These are phyloP conservation scores for Acidiella bohemica DNA, from an alignment of 495 filamentous ascomycete genomes.

Conservation along the genomic window DNA sequence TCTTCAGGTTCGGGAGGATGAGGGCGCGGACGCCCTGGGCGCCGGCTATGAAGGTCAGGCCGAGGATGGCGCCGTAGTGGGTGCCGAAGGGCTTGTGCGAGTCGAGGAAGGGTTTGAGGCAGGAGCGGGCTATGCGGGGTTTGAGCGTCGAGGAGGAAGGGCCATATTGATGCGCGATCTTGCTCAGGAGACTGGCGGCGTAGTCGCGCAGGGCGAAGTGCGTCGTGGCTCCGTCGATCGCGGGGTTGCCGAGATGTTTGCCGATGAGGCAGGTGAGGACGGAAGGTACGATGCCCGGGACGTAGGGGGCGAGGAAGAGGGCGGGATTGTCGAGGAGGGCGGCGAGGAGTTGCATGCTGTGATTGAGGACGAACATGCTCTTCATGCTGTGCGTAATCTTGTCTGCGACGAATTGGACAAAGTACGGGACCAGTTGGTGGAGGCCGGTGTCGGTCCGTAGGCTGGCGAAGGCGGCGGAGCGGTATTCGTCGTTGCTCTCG, in stretches of 20 bases:
- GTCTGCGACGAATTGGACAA: constrained; percentile 83
- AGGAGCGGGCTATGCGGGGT: constrained; percentile 77
- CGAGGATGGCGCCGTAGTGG: constrained; percentile 76
- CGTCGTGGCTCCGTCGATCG: constrained; percentile 32
- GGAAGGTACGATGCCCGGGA: constrained; percentile 69
- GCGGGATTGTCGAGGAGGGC: constrained; percentile 70
- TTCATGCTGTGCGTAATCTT: constrained; percentile 86
- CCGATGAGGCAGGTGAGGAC: constrained; percentile 85
- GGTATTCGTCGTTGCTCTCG: constrained; percentile 67
- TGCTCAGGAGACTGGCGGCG: constrained; percentile 61
- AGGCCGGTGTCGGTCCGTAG: constrained; percentile 77
- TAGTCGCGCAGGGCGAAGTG: constrained; percentile 76
- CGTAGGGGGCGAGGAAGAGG: constrained; percentile 82
- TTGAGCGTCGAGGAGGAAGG: constrained; percentile 62
- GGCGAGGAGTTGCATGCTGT: constrained; percentile 78
- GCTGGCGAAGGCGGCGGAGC: constrained; percentile 69
- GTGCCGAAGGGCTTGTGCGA: constrained; percentile 62
- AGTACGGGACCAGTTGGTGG: constrained; percentile 91
- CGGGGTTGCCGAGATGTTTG: constrained; percentile 55
- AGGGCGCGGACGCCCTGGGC: constrained; percentile 64
- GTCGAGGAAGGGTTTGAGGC: constrained; percentile 80
- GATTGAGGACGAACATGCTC: constrained; percentile 68
- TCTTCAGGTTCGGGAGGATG: constrained; percentile 64
- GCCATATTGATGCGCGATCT: constrained; percentile 62
- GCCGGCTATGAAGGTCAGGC: constrained; percentile 62